A percentile compares a stretch with the other conserved stretches of the same genome.
phyloP scores from a whole-genome alignment of 1,284 basidiomycete species.

The Naganishia albida region DNA sequence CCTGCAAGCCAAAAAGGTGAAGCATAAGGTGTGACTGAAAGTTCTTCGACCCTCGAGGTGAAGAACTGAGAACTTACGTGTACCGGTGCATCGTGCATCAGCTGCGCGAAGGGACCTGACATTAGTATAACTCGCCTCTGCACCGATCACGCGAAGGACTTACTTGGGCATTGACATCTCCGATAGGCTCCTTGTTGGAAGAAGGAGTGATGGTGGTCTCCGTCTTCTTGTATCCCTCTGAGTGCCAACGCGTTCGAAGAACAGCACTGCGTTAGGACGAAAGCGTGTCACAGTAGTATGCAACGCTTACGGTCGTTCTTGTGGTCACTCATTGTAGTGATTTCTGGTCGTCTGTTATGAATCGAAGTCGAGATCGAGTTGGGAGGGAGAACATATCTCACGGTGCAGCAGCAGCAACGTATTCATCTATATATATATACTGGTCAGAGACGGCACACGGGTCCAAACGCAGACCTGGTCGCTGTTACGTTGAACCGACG shows the following conservation, averaged over 20 bases:
- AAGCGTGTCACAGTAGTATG: too few relatives aligned
- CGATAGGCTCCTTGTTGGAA: slow-evolving; percentile 27
- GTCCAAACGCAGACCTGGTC: too few relatives aligned
- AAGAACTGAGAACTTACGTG: slow-evolving; percentile 16
- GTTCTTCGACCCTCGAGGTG: too few relatives aligned
- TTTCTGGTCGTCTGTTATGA: too few relatives aligned
- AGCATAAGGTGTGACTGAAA: background rate
- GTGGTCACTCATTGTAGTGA: too few relatives aligned
- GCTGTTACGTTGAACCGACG: too few relatives aligned
- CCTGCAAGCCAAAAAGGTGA: background rate
- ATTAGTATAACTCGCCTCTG: background rate
- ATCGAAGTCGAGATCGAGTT: too few relatives aligned
- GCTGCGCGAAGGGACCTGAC: background rate
- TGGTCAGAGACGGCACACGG: too few relatives aligned
- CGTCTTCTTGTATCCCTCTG: slow-evolving; percentile 34
- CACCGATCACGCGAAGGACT: background rate
- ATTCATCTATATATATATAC: too few relatives aligned
- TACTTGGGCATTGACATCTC: slow-evolving; percentile 13
- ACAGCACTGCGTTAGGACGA: background rate
- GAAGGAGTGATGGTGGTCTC: slow-evolving; percentile 29
- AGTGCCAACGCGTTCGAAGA: background rate
- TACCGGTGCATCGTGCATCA: slow-evolving; percentile 31
- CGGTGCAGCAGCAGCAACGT: too few relatives aligned
- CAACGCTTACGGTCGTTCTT: slow-evolving; percentile 28
- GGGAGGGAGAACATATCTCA: too few relatives aligned